Evolutionary conservation across 495 filamentous ascomycete genomes (phyloP), one percentile per base, ranked within the genome.

Genomic region (Gamarada debralockiae): DNA sequence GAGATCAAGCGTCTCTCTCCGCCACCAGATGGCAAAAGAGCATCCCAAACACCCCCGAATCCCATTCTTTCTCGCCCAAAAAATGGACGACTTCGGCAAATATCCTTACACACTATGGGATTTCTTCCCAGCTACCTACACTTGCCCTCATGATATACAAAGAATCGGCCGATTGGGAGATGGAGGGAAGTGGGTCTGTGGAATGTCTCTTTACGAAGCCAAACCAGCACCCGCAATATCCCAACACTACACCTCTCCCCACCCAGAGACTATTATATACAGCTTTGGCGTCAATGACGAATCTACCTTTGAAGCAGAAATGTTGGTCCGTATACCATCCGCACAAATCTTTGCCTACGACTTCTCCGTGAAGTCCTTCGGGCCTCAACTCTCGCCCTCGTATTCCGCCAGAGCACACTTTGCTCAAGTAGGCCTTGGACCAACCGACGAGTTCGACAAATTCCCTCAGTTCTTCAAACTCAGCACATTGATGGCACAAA

Each of bases 111-210:
- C 60, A 1, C 38, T 68, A 15, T 68, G 63, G 63, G 65, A 68
- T 48, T 64, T 68, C 53, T 58, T 62, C 48, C 61, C 63, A 5
- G 51, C 63, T 14, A 58, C 55, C 23, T 58, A 58, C 46, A 59
- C 50, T 20, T 68, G 65, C 36, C 65, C 65, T 3, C 59, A 65
- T 49, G 65, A 68, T 42, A 60, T 68, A 8, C 58, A 68, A 25
- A 56, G 65, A 29, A 57, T 68, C 13, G 65, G 65, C 17, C 56
- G 57, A 2, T 49, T 66, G 7, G 65, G 61, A 17, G 65, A 68
- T 39, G 65, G 65, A 20, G 65, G 65, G 13, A 68, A 68, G 54
- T 66, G 63, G 61, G 65, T 68, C 7, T 68, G 65, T 44, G 65
- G 65, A 1, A 61, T 68, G 58, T 53, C 48, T 12, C 27, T 55